Conservation (phyloP, 805 yeast species). For the Wickerhamiella bombiphila region DNA sequence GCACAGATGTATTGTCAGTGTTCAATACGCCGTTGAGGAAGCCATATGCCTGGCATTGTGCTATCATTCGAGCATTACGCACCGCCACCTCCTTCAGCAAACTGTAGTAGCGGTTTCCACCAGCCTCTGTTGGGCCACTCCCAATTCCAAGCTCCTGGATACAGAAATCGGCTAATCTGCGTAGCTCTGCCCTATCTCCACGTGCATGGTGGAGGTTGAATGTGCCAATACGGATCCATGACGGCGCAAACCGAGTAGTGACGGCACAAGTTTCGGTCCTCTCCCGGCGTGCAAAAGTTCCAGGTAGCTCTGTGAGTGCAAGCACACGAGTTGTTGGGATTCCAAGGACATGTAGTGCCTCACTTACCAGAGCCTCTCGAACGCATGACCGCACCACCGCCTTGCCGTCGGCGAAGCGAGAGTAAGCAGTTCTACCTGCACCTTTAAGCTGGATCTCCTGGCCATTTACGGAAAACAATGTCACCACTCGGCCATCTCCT, state of each 20-base stretch:
- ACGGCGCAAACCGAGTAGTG: conserved; percentile 66
- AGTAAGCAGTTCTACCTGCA: conserved; percentile 79
- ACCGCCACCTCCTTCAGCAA: conserved; percentile 56
- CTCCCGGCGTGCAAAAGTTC: conserved; percentile 59
- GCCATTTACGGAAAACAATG: conserved; percentile 52
- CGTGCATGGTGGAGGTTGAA: conserved; percentile 72
- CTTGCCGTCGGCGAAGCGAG: conserved; percentile 93
- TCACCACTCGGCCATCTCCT: conserved; percentile 88
- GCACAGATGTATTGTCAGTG: conserved; percentile 84
- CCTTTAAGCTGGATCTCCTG: conserved; percentile 81
- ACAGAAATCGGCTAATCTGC: conserved; percentile 55
- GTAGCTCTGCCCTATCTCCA: conserved; percentile 49
- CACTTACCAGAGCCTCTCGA: conserved; percentile 76
- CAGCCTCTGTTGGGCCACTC: conserved; percentile 23
- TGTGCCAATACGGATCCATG: conserved; percentile 79
- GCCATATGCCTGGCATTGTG: conserved; percentile 83
- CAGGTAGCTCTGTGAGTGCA: conserved; percentile 56
- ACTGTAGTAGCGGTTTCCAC: conserved; percentile 38
- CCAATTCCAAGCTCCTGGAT: conserved; percentile 43
- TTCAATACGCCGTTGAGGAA: conserved; percentile 88
- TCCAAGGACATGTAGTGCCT: conserved; percentile 63
- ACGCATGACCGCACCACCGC: conserved; percentile 82
- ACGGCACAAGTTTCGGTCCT: conserved; percentile 70
- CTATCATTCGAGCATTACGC: conserved; percentile 65
- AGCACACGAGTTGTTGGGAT: conserved; percentile 81